These are phyloP conservation scores for Cenchrus purpureus DNA, from an alignment of 176 grass and related monocot genomes.

Conservation along the genomic window DNA sequence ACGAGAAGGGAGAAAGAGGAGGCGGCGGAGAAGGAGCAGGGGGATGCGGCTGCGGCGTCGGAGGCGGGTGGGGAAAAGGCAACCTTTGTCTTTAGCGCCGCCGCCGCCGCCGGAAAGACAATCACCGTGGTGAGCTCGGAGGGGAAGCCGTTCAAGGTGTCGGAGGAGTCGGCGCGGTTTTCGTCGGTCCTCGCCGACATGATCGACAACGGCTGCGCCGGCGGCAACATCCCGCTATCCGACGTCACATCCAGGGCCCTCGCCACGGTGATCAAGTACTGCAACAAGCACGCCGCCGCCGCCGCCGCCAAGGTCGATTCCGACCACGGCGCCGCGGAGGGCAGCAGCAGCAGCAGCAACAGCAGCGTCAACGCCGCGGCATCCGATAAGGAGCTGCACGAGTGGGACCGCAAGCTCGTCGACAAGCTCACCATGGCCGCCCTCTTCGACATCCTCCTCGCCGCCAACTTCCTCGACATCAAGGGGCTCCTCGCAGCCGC, in stretches of 20 bases:
- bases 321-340: background rate
- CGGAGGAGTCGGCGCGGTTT: constrained; percentile 7
- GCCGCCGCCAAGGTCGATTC: background rate
- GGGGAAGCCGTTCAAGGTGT: background rate
- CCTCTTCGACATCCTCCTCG: background rate
- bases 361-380: background rate
- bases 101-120: background rate
- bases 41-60: background rate
- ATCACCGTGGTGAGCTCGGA: constrained; percentile 22
- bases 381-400: background rate
- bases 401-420: constrained; percentile 31
- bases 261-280: constrained; percentile 4
- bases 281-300: background rate
- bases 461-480: constrained; percentile 23
- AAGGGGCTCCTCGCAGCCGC: background rate
- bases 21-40: background rate
- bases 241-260: constrained; percentile 2
- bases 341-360: background rate
- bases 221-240: background rate
- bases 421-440: background rate
- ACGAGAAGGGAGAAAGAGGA: background rate
- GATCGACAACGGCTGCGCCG: background rate
- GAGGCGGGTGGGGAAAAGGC: background rate
- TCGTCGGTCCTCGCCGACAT: background rate
- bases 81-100: background rate